Base-by-base conservation (phyloP, 768 basidiomycete species). In the Boletus pseudo-olivaceus region DNA sequence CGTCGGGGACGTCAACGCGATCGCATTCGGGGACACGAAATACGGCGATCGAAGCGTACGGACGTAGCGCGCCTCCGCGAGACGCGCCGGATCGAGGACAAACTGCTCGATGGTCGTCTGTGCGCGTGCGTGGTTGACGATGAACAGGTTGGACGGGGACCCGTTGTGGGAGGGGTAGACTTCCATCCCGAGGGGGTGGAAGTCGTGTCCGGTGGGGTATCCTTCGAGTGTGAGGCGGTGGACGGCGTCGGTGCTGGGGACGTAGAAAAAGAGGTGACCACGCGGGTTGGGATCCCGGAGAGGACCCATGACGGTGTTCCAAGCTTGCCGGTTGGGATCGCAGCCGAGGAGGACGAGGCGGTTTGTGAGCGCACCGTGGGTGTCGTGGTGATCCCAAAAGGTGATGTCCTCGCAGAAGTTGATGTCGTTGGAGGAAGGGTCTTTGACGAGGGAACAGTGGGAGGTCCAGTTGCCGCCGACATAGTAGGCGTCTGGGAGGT, bases 231-330 rank as follows among this genome's bases (percentile, higher is more conserved):
- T 57, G 34, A 87, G 59, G 12, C 73, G 78, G 23, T 72, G 71
- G 1, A 78, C 69, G 40, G 65, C 58, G 10, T 59, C 35, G 9
- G 58, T 62, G 7, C 27, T 29, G 7, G 64, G 59, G 53, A 67
- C 65, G 60, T 84, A 79, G 5, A 87, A 44, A 80, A 87, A 90
- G 23, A 90, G 71, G 4, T 76, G 72, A 0, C 85, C 88, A n/a
- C 67, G 77, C 5, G 82, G 80, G 5, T 70, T 61, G 2, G 88
- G 85, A 60, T 88, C 70, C 1, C 57, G 67, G 46, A 90, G 64
- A 7, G 88, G 88, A 0, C 88, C 88, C 82, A 87, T 83, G 43
- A 77, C 88, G 7, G 87, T 88, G 64, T 90, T 90, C 88, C 88
- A 90, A 27, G 75, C 66, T 56, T 76, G 76, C 68, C 75, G 76